Base-by-base conservation (phyloP, 2,329 filamentous ascomycete species). In the Colletotrichum lindemuthianum region DNA sequence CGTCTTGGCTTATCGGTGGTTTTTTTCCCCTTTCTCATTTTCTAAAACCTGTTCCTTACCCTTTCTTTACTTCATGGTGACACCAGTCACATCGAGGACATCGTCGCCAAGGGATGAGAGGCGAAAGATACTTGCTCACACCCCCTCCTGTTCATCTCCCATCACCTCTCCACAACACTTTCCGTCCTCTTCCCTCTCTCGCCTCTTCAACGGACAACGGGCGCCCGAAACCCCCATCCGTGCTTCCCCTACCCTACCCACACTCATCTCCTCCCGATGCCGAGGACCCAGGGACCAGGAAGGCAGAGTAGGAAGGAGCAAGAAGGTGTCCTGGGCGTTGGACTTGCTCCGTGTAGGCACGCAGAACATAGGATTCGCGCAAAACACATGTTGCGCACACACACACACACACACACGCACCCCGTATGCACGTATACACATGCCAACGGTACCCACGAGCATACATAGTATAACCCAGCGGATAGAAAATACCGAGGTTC, bases 181-280 rank as follows among this genome's bases (percentile, higher is more conserved):
- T 44, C 15, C 34, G 44, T 36, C 16, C 32, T 33, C 36, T 11
- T 15, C 12, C n/a, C 32, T 12, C 33, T 8, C 56, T 50, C 45
- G 57, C 45, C 61, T 61, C 61, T 51, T 56, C 51, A 56, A 65
- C 57, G 45, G 58, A 45, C 44, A 39, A 24, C 24, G 24, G 24
- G 24, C 24, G 24, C 24, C 24, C 24, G 24, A 24, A 24, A 24
- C 24, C 44, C 49, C 60, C 60, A 44, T 63, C 61, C 45, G 44
- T 60, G 57, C 50, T 24, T 24, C 24, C 24, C 24, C 24, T 24
- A 24, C 24, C 24, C 24, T 24, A 24, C 24, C 24, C 24, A 24
- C 24, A 24, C 24, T 4, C 24, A 24, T 24, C 24, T 24, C 24
- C 39, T 39, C 39, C 44, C 56, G 50, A 53, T 55, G 57, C 57